Conservation (phyloP, 768 basidiomycete species). For the Filobasidium floriforme region DNA sequence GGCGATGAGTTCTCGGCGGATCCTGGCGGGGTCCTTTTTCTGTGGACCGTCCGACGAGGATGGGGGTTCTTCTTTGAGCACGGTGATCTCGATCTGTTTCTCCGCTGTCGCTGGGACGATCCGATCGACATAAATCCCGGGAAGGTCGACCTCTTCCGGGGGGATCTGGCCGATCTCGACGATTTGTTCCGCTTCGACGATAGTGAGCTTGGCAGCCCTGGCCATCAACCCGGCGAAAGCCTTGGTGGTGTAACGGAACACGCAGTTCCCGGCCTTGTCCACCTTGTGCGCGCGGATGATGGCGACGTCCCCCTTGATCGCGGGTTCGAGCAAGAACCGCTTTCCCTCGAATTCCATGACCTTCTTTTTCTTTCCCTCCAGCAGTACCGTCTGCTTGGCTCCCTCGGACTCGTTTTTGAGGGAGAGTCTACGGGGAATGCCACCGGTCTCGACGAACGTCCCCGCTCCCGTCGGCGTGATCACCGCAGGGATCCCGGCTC, state of each 20-base stretch:
- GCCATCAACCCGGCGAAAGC: constrained; percentile 38
- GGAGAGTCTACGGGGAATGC: constrained; percentile 33
- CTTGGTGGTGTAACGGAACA: constrained; percentile 42
- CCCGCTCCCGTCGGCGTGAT: constrained; percentile 39
- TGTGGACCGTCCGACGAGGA: constrained; percentile 12
- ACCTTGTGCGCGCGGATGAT: constrained; percentile 42
- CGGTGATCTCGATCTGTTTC: constrained; percentile 41
- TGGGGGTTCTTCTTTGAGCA: constrained; percentile 26
- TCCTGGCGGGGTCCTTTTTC: constrained; percentile 25
- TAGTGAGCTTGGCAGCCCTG: constrained; percentile 36
- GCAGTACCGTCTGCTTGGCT: constrained; percentile 30
- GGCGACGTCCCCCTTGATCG: constrained; percentile 42
- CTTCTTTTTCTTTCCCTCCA: constrained; percentile 36
- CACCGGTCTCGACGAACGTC: constrained; percentile 39
- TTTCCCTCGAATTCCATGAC: constrained; percentile 33
- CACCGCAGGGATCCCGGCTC: constrained; percentile 39
- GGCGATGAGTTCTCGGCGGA: constrained; percentile 33
- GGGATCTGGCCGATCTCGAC: constrained; percentile 40
- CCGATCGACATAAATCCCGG: constrained; percentile 42
- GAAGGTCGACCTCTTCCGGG: constrained; percentile 39
- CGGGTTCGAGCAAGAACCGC: constrained; percentile 38
- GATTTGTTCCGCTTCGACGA: constrained; percentile 43
- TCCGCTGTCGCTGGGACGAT: constrained; percentile 38
- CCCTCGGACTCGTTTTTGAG: constrained; percentile 21
- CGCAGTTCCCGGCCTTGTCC: constrained; percentile 43